Percentiles rank a stretch among this genome's conserved stretches.
phyloP scores from a whole-genome alignment of 2,329 filamentous ascomycete species.

The Fusarium protoensiforme region DNA sequence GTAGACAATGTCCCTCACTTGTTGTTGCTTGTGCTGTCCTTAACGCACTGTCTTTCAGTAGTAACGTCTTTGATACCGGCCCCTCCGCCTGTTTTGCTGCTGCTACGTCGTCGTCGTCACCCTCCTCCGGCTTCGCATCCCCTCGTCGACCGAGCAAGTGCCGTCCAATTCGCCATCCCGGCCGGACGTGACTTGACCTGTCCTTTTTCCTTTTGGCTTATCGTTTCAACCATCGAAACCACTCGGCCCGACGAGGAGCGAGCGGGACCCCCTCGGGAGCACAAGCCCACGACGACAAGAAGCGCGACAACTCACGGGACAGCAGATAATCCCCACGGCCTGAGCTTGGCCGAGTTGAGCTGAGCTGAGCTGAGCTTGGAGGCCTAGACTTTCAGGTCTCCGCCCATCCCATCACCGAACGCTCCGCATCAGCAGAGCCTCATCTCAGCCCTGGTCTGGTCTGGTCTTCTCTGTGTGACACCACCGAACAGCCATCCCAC shows the following conservation, averaged over 20 bases:
- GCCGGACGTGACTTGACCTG: conserved; percentile 6
- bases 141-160: conserved; percentile 4
- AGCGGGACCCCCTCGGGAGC: conserved; percentile 26
- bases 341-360: background rate
- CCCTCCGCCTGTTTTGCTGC: conserved; percentile 2
- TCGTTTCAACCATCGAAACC: conserved; percentile 17
- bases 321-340: background rate
- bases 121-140: background rate
- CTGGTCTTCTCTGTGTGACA: conserved; percentile 7
- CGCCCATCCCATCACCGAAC: conserved; percentile 22
- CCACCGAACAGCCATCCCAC: background rate
- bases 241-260: conserved; percentile 29
- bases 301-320: background rate
- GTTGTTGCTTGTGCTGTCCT: background rate
- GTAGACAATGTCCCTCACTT: conserved; percentile 13
- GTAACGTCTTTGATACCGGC: conserved; percentile 25
- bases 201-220: background rate
- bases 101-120: background rate
- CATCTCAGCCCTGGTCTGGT: background rate
- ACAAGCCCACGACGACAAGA: conserved; percentile 15
- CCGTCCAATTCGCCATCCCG: background rate
- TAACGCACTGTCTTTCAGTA: conserved; percentile 7
- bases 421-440: conserved; percentile 7
- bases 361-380: background rate
- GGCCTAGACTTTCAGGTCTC: conserved; percentile 25